These are phyloP conservation scores for Amorphotheca resinae DNA, from an alignment of 495 filamentous ascomycete genomes.

Conservation along the genomic window DNA sequence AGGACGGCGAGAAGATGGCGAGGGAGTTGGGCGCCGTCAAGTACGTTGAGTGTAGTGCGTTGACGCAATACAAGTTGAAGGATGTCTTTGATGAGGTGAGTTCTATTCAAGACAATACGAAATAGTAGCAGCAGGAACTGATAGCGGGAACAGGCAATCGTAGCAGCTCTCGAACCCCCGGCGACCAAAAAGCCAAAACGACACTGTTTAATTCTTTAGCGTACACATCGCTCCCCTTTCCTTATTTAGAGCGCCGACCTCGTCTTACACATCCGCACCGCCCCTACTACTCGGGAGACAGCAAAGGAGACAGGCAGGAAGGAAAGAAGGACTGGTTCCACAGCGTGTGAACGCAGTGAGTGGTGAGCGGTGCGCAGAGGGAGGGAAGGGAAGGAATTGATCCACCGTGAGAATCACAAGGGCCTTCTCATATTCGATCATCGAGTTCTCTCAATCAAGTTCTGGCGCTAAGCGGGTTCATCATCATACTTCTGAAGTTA, in stretches of 20 bases:
- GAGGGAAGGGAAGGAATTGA: not conserved
- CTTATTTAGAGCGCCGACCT: not conserved
- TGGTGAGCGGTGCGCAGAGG: no score
- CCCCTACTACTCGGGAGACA: no score
- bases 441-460: no score
- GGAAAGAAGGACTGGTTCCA: no score
- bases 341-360: no score
- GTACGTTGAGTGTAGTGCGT: slow-evolving; percentile 94
- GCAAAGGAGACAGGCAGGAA: no score
- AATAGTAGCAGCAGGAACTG: no score
- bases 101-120: no score
- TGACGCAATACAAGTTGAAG: slow-evolving; percentile 97
- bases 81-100: slow-evolving; percentile 97
- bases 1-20: slow-evolving; percentile 92
- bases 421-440: not conserved
- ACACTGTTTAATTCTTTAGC: slow-evolving; percentile 41
- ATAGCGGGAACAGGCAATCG: slow-evolving; percentile 52
- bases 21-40: slow-evolving; percentile 93
- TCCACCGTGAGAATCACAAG: not conserved
- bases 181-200: slow-evolving; percentile 49
- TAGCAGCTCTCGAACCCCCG: slow-evolving; percentile 80
- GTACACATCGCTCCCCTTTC: not conserved
- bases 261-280: no score
- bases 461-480: no score
- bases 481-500: no score